phyloP scores from a whole-genome alignment of 2,329 filamentous ascomycete species.

The Thielaviopsis populi region DNA sequence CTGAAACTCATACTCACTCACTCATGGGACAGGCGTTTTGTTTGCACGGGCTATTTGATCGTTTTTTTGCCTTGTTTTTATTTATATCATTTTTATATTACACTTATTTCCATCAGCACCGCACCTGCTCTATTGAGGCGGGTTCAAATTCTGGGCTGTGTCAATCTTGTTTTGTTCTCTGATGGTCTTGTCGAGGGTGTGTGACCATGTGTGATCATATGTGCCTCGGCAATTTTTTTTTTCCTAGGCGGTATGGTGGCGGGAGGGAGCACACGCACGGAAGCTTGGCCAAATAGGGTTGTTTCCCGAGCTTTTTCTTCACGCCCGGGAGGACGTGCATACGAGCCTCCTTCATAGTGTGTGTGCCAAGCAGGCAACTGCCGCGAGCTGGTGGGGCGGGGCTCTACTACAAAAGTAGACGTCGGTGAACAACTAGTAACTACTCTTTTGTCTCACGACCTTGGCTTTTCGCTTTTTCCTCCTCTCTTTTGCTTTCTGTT shows the following conservation, averaged over 20 bases:
- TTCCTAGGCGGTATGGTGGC: neutral
- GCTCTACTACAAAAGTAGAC: neutral
- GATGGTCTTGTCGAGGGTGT: too few relatives aligned
- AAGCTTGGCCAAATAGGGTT: neutral
- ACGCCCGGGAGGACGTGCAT: neutral
- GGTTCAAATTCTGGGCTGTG: neutral
- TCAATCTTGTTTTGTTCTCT: too few relatives aligned
- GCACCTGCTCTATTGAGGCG: neutral
- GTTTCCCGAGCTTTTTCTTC: neutral
- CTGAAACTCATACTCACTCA: constrained; percentile 11
- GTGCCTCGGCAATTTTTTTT: neutral
- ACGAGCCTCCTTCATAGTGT: neutral
- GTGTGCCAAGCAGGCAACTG: neutral
- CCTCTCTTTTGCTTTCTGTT: neutral
- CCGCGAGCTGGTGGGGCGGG: neutral
- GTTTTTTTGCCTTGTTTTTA: constrained; percentile 7
- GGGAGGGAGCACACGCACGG: neutral
- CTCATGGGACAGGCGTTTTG: constrained; percentile 16
- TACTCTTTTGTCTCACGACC: neutral
- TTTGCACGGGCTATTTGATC: neutral
- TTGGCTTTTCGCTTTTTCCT: neutral
- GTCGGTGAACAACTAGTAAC: neutral
- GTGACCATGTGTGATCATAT: too few relatives aligned
- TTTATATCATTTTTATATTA: neutral
- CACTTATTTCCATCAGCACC: neutral